Base-by-base conservation (phyloP, 202 grass and related monocot species). In the Setaria viridis region DNA sequence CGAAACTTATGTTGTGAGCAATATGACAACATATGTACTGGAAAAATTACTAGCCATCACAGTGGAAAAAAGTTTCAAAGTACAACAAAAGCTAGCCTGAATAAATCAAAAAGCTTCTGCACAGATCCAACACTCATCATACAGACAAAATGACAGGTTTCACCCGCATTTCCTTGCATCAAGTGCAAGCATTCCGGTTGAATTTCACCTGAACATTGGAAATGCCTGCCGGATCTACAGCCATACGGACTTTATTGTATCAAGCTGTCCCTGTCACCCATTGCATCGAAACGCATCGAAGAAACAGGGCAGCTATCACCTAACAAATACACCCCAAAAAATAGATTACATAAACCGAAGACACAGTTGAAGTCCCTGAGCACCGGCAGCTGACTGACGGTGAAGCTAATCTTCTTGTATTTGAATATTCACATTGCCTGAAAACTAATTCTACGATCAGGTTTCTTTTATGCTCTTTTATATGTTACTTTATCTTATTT, bases 381-480 rank as follows among this genome's bases (percentile, higher is more conserved):
- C 68, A 60, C 16, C 62, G 43, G 9, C 13, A 43, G 53, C 62
- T 81, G 55, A 58, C 37, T 65, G 29, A 85, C 46, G 51, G 67
- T 13, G 82, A 29, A 25, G 19, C 33, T 86, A 42, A 58, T 62
- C 33, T 17, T 41, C 39, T 25, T 60, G 79, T 67, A 37, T 66
- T 25, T 20, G 55, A 42, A 83, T 84, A 91, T 87, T 91, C 81
- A 91, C 76, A 91, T 84, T 70, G 25, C 46, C 75, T 55, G 17
- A 51, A 11, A 60, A 76, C 63, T 87, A 25, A 25, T 45, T 65
- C 70, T 70, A 70, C 37, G 3, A 67, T 63, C 37, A 29, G 12
- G 42, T 76, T 68, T 60, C 9, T n/a, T 76, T 74, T 76, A 69
- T 30, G 33, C 58, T 81, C 55, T 85, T 68, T 3, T 34, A 6